These are phyloP conservation scores for Yarrowia galli DNA, from an alignment of 1,139 yeast genomes.

Conservation along the genomic window DNA sequence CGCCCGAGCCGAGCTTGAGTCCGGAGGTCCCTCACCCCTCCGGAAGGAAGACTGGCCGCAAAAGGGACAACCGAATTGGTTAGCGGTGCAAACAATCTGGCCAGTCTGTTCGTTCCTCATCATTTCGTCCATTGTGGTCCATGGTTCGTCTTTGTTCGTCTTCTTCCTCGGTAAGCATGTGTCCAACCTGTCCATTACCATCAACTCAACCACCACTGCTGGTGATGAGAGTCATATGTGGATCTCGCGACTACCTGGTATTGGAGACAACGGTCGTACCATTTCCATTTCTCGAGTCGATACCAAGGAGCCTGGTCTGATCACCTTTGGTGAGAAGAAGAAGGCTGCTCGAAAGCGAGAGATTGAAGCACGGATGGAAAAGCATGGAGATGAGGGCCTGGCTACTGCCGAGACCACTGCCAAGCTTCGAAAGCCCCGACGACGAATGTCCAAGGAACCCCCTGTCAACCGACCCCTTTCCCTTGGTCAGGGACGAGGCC, in stretches of 20 bases:
- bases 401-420: conserved; percentile 81
- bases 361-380: not conserved
- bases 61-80: conserved; percentile 65
- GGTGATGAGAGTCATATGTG: conserved; percentile 74
- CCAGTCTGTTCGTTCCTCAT: conserved; percentile 88
- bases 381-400: not conserved
- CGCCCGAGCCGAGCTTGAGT: conserved; percentile 81
- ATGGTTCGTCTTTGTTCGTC: conserved; percentile 97
- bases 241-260: conserved; percentile 85
- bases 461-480: conserved; percentile 49
- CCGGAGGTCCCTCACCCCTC: conserved; percentile 68
- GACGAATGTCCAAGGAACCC: conserved; percentile 46
- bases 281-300: conserved; percentile 84
- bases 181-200: conserved; percentile 90
- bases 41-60: conserved; percentile 57
- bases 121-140: conserved; percentile 86
- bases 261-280: conserved; percentile 74
- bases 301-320: conserved; percentile 57
- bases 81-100: conserved; percentile 80
- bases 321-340: conserved; percentile 42
- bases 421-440: conserved; percentile 59
- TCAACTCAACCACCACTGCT: conserved; percentile 77
- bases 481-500: conserved; percentile 47
- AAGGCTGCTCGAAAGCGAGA: conserved; percentile 1
- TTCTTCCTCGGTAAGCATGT: conserved; percentile 86